Conservation (phyloP, 1,284 basidiomycete species). For the Calocybe gambosa region DNA sequence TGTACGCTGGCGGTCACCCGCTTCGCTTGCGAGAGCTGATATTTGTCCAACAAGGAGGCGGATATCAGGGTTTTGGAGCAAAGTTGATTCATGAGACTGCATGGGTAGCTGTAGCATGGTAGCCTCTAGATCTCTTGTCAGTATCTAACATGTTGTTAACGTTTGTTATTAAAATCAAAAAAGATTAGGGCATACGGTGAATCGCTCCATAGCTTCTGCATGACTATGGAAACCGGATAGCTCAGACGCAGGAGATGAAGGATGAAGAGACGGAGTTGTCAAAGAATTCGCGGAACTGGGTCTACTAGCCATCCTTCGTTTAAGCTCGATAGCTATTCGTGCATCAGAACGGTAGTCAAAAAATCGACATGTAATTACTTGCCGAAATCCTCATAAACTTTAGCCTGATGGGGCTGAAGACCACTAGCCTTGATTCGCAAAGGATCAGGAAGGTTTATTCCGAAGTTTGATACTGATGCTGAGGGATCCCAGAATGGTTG, state of each 20-base stretch:
- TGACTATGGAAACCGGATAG: conserved; percentile 44
- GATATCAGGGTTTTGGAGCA: conserved; percentile 83
- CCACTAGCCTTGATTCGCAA: conserved; percentile 84
- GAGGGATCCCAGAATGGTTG: conserved; percentile 88
- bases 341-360: conserved; percentile 1
- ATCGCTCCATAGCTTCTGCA: conserved; percentile 73
- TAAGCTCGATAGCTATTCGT: conserved; percentile 41
- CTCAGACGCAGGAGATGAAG: conserved; percentile 48
- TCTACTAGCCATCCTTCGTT: conserved; percentile 51
- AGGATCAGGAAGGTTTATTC: conserved; percentile 81
- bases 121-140: conserved; percentile 78
- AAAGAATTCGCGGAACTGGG: conserved; percentile 48
- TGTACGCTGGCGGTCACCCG: conserved; percentile 77
- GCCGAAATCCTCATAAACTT: conserved; percentile 96
- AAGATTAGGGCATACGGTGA: conserved; percentile 43
- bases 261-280: conserved; percentile 34
- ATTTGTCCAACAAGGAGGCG: conserved; percentile 81
- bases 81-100: conserved; percentile 51
- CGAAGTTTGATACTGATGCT: conserved; percentile 69
- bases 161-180: background rate
- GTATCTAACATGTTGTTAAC: conserved; percentile 32
- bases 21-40: conserved; percentile 71
- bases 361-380: conserved; percentile 19
- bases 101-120: conserved; percentile 65
- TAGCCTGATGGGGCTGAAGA: conserved; percentile 75